A percentile compares a stretch with the other conserved stretches of the same genome.
These are phyloP conservation scores for Pilobolus umbonatus DNA, from an alignment of 192 early-diverging fungal genomes.

Conservation along the genomic window DNA sequence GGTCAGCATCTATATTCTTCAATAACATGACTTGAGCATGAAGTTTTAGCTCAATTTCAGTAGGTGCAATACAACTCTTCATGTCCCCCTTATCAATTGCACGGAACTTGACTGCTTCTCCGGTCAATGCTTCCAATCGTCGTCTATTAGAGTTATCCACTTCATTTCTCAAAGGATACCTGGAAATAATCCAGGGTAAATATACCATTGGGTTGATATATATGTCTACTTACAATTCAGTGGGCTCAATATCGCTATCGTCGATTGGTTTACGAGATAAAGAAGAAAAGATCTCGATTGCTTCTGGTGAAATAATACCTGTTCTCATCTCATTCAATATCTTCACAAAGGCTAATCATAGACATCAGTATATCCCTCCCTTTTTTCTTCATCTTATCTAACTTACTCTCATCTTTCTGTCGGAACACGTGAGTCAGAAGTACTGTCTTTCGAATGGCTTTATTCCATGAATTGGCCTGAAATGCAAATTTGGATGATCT, in stretches of 20 bases:
- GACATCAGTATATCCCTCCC: neutral
- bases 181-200: neutral
- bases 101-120: conserved; percentile 40
- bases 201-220: neutral
- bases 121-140: conserved; percentile 50
- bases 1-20: conserved; percentile 57
- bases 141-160: conserved; percentile 69
- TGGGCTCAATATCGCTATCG: conserved; percentile 59
- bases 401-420: conserved; percentile 66
- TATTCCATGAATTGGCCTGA: conserved; percentile 55
- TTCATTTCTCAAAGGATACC: conserved; percentile 61
- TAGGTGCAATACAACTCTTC: conserved; percentile 54
- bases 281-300: conserved; percentile 42
- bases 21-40: conserved; percentile 86
- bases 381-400: neutral
- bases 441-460: conserved; percentile 47
- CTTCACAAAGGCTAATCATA: conserved; percentile 55
- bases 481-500: conserved; percentile 56
- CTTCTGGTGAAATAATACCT: conserved; percentile 56
- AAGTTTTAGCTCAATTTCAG: conserved; percentile 60
- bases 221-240: conserved; percentile 57
- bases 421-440: conserved; percentile 78
- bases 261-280: conserved; percentile 50
- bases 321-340: conserved; percentile 86
- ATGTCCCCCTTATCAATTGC: conserved; percentile 46